phyloP scores from a whole-genome alignment of 306 rosid genomes.

The Styphnolobium japonicum region DNA sequence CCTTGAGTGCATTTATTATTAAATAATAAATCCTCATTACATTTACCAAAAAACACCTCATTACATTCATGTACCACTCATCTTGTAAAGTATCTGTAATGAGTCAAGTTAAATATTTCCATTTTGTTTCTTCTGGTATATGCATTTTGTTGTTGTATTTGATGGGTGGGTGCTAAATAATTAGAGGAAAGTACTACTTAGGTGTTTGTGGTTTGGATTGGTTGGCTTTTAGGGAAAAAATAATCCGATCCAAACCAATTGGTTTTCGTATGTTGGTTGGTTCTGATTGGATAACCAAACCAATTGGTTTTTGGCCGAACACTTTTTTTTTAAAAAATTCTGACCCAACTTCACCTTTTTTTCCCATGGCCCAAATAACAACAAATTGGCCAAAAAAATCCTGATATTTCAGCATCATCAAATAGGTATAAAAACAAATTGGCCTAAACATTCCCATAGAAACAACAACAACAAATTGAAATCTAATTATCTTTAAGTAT shows the following conservation, averaged over 20 bases:
- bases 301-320: neutral
- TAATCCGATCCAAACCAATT: neutral
- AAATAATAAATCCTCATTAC: neutral
- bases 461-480: neutral
- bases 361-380: neutral
- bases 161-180: neutral
- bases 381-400: neutral
- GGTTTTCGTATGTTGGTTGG: neutral
- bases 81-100: neutral
- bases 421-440: no score
- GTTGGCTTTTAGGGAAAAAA: neutral
- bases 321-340: neutral
- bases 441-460: neutral
- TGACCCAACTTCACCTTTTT: neutral
- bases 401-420: neutral
- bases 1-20: neutral
- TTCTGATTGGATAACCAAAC: neutral
- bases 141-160: neutral
- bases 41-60: no score
- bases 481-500: no score
- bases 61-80: neutral
- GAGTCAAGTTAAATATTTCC: neutral
- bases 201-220: neutral
- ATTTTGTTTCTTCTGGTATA: neutral
- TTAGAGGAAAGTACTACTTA: neutral